These are phyloP conservation scores for Vitis rotundifolia DNA, from an alignment of 164 flowering plant species.

Conservation along the genomic window DNA sequence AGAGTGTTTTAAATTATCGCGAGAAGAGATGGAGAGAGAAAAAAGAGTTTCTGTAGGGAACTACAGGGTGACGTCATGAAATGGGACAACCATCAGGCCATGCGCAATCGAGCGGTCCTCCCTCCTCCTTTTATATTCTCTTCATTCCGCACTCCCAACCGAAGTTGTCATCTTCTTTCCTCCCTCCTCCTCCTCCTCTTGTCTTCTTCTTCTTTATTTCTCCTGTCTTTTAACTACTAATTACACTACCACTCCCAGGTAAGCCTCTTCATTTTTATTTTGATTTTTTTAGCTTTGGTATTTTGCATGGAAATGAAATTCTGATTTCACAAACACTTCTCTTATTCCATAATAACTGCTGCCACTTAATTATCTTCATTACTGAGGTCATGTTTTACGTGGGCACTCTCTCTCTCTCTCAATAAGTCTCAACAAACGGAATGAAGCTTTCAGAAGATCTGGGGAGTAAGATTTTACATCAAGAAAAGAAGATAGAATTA, in stretches of 20 bases:
- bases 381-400: no score
- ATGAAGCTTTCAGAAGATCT: no score
- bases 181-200: constrained; percentile 2
- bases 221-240: not conserved
- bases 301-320: no score
- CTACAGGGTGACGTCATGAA: constrained; percentile 34
- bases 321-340: no score
- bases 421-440: no score
- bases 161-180: constrained; percentile 19
- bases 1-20: no score
- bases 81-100: constrained; percentile 45
- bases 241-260: constrained; percentile 8
- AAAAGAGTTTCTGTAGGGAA: constrained; percentile 6
- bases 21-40: not conserved
- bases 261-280: constrained; percentile 14
- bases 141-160: constrained; percentile 16
- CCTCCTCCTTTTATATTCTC: constrained; percentile 28
- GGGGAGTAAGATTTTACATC: no score
- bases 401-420: no score
- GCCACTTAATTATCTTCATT: no score
- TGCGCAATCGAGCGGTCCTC: constrained; percentile 58
- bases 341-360: no score
- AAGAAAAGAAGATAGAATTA: no score
- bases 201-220: not conserved
- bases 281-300: no score